Percentiles rank a stretch among this genome's conserved stretches.
These are phyloP conservation scores for Baeospora myosura DNA, from an alignment of 1,284 basidiomycete genomes.

Conservation along the genomic window DNA sequence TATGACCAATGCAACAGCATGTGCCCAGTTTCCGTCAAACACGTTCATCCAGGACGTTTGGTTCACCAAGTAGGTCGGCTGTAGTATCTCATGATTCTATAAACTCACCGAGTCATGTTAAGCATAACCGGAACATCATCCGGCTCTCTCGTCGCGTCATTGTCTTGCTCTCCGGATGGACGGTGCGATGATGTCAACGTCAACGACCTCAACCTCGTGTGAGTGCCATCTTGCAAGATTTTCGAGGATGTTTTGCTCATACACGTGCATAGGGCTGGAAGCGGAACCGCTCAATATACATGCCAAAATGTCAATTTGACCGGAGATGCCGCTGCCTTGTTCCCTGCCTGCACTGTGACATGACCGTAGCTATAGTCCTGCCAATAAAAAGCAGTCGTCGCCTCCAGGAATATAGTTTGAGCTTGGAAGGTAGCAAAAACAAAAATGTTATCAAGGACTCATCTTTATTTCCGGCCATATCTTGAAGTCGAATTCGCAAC, in stretches of 20 bases:
- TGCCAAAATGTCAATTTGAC: neutral
- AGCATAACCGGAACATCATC: constrained; percentile 54
- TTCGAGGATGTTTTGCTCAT: no score
- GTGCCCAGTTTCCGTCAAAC: constrained; percentile 45
- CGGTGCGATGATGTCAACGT: constrained; percentile 46
- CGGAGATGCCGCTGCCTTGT: neutral
- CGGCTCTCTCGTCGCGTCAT: constrained; percentile 42
- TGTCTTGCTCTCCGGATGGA: constrained; percentile 48
- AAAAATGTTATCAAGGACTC: no score
- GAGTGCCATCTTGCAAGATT: no score
- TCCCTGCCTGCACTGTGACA: constrained; percentile 23
- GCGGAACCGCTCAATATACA: neutral
- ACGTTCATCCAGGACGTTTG: constrained; percentile 45
- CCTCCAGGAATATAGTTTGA: no score
- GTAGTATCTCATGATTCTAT: neutral
- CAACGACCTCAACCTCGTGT: constrained; percentile 37
- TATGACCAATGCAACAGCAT: constrained; percentile 35
- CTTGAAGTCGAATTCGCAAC: no score
- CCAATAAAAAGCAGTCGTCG: no score
- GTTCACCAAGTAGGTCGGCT: constrained; percentile 35
- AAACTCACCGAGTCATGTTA: constrained; percentile 8
- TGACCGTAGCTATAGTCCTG: no score
- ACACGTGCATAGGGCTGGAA: neutral
- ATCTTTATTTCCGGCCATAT: no score
- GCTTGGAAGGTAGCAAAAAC: no score